Percentiles rank a stretch among this genome's conserved stretches.
Evolutionary conservation across 345 rosid genomes (phyloP).

Genomic region (Toxicodendron radicans): DNA sequence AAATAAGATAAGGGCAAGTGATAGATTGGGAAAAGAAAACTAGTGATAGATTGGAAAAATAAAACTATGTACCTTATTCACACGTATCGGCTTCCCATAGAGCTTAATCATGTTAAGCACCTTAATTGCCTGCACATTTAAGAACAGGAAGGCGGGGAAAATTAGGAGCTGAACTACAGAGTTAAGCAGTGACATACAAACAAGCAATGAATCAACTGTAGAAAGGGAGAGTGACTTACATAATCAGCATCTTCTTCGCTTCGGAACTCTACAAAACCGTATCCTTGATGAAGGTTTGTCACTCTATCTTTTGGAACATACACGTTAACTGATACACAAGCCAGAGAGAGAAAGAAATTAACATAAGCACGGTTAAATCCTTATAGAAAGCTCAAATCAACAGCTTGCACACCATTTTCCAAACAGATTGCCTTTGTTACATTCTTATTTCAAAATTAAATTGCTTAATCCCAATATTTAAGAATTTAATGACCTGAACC

Average conservation of each 20-base stretch:
- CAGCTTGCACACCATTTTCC: neutral
- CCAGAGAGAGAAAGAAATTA: neutral
- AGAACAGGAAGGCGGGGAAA: too few relatives aligned
- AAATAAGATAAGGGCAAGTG: neutral
- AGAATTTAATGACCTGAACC: neutral
- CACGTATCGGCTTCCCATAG: constrained; percentile 91
- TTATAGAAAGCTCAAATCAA: neutral
- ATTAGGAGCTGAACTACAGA: neutral
- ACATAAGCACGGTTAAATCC: neutral
- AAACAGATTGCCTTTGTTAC: neutral
- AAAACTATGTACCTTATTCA: constrained; percentile 68
- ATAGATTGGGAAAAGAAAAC: neutral
- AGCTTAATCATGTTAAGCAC: constrained; percentile 98
- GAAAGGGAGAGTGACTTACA: constrained; percentile 37
- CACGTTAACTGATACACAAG: constrained; percentile 64
- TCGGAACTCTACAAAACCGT: constrained; percentile 88
- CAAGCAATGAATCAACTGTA: neutral
- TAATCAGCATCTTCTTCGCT: constrained; percentile 99
- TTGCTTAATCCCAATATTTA: too few relatives aligned
- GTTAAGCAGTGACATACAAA: neutral
- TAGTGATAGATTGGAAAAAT: neutral
- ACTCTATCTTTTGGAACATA: constrained; percentile 98
- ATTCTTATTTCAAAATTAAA: too few relatives aligned
- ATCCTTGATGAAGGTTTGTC: constrained; percentile 90
- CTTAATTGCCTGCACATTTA: constrained; percentile 73